Evolutionary conservation across 148 eudicot genomes (phyloP).

Genomic region (Polygonum maritimum): DNA sequence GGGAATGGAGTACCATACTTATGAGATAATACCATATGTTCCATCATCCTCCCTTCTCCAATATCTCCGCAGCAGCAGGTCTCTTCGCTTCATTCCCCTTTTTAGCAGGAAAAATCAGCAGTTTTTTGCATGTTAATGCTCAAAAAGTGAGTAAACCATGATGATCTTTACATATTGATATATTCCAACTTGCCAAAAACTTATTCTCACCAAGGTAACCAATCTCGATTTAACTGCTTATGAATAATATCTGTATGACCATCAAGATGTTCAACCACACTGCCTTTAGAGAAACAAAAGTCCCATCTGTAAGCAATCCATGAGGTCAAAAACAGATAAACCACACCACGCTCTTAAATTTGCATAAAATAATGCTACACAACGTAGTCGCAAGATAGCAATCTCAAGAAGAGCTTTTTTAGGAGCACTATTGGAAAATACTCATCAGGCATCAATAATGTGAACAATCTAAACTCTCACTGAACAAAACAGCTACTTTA

Average conservation of each 20-base stretch:
- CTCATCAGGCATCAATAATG: neutral
- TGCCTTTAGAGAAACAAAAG: slow-evolving; percentile 49
- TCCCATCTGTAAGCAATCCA: slow-evolving; percentile 52
- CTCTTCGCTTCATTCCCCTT: slow-evolving; percentile 66
- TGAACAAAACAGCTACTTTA: neutral
- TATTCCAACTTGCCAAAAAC: neutral
- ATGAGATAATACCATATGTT: slow-evolving; percentile 40
- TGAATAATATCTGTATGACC: slow-evolving; percentile 71
- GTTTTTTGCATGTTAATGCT: neutral
- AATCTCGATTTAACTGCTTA: slow-evolving; percentile 39
- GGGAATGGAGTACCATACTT: neutral
- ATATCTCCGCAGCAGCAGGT: slow-evolving; percentile 51
- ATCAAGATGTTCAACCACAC: slow-evolving; percentile 63
- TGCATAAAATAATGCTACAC: neutral
- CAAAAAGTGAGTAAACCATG: neutral
- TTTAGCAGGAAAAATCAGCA: slow-evolving; percentile 7
- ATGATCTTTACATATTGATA: neutral
- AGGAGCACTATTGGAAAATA: neutral
- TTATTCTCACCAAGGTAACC: slow-evolving; percentile 56
- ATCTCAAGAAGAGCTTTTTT: neutral
- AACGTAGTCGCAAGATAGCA: neutral
- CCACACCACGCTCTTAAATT: neutral
- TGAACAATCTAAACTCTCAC: neutral
- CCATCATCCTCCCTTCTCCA: slow-evolving; percentile 88
- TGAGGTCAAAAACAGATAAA: neutral